Base-by-base conservation (phyloP, 1,284 basidiomycete species). In the Puccinia sorghi region DNA sequence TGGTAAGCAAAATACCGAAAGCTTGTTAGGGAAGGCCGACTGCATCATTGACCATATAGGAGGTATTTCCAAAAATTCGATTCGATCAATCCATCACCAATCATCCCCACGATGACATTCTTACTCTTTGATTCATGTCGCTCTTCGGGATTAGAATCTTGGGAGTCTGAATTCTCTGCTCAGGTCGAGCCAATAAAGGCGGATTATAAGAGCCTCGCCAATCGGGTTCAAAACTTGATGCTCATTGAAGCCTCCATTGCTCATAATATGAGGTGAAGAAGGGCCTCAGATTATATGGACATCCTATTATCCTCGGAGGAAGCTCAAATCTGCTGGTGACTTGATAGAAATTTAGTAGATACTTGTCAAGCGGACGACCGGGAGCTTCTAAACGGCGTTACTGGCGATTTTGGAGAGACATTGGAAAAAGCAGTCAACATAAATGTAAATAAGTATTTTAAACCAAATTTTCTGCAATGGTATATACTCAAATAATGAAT, bases 1-100 rank as follows among this genome's bases (percentile, higher is more conserved):
- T 69, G 66, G 50, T 48, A 69, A 69, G 66, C 20, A 69, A 25
- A 52, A 69, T 32, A 32, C 66, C 48, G 66, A 69, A 52, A 69
- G 46, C 37, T 69, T 52, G 27, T 52, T 69, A 25, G 48, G 22
- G 32, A 69, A 69, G 66, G 66, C 66, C 50, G 46, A 52, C 52
- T 48, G 17, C 13, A 69, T 69, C 13, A 69, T 69, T 52, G 46
- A 69, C 6, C 66, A 52, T 1, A 27, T 69, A 48, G 66, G 66
- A 69, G 66, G 66, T 69, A 69, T 69, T 52, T 69, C 13, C 3
- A 25, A 43, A 50, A 52, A 39, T 43, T 63, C 20, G 25, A n/a
- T 57, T 6, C 20, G 54, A 20, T 17, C 43, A n/a, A n/a, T n/a
- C n/a, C n/a, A n/a, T n/a, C n/a, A n/a, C n/a, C n/a, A n/a, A n/a